Percentiles rank a stretch among this genome's conserved stretches.
Conservation (phyloP, 495 filamentous ascomycete species). For the Aspergillus homomorphus region DNA sequence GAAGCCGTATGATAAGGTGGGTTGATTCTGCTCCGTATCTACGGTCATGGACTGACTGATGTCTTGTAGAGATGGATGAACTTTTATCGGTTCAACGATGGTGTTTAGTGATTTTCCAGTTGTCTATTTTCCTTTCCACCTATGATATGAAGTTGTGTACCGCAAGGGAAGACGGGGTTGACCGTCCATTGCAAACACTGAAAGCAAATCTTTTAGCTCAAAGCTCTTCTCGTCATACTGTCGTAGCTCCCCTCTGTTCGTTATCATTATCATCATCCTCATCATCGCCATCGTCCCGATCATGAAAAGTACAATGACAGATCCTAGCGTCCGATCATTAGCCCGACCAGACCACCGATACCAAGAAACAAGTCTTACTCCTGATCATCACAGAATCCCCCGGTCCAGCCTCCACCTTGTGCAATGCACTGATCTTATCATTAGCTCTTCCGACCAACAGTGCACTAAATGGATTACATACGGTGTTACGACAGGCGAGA, state of each 20-base stretch:
- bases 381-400: constrained; percentile 10
- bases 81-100: constrained; percentile 34
- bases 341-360: neutral
- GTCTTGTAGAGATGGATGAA: constrained; percentile 37
- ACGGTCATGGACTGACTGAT: neutral
- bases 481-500: constrained; percentile 4
- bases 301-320: constrained; percentile 12
- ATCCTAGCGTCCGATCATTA: constrained; percentile 2
- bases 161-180: no score
- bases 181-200: neutral
- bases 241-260: no score
- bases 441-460: no score
- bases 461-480: no score
- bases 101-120: constrained; percentile 23
- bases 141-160: neutral
- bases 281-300: neutral
- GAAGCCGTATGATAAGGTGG: constrained; percentile 46
- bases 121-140: no score
- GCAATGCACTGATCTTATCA: constrained; percentile 8
- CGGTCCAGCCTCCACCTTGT: constrained; percentile 11
- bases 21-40: neutral
- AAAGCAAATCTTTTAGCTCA: neutral
- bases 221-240: neutral
- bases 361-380: neutral
- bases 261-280: neutral